Conservation (phyloP, 1,284 basidiomycete species). For the Mrakiaceae sp. region DNA sequence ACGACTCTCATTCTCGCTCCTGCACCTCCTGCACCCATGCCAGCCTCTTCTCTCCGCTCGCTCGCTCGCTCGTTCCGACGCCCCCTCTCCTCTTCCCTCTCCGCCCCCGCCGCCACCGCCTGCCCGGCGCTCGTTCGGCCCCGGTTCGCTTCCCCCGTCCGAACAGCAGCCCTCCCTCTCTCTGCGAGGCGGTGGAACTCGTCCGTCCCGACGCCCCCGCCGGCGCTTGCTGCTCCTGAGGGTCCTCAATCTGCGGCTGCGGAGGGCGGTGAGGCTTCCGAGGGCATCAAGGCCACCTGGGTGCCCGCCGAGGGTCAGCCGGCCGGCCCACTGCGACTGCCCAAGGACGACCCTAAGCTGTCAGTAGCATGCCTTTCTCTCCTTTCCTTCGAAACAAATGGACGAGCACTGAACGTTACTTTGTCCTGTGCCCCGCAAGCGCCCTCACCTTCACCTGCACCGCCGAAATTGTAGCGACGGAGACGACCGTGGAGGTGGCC, state of each 20-base stretch:
- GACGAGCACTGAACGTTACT: not conserved
- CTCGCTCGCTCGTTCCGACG: too few species aligned
- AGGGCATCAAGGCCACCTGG: conserved; percentile 6
- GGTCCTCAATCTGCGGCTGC: not conserved
- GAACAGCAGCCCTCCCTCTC: not conserved
- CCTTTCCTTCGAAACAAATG: not conserved
- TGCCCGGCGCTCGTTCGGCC: not conserved
- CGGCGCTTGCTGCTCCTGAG: not conserved
- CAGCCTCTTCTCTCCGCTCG: too few species aligned
- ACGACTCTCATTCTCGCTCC: too few species aligned
- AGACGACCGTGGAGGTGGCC: not conserved
- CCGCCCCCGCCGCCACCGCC: too few species aligned
- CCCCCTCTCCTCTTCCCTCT: too few species aligned
- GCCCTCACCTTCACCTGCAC: conserved; percentile 84
- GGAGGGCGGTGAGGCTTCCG: not conserved
- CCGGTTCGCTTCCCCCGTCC: not conserved
- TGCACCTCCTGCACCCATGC: too few species aligned
- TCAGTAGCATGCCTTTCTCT: not conserved
- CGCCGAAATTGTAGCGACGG: conserved; percentile 25
- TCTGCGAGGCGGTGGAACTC: not conserved
- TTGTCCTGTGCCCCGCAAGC: conserved; percentile 17
- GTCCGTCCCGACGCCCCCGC: not conserved
- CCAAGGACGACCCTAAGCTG: conserved; percentile 10
- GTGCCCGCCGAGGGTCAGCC: conserved; percentile 1
- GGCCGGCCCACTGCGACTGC: not conserved